A percentile compares a stretch with the other conserved stretches of the same genome.
Conservation (phyloP, 306 rosid genomes). For the Trifolium dubium region DNA sequence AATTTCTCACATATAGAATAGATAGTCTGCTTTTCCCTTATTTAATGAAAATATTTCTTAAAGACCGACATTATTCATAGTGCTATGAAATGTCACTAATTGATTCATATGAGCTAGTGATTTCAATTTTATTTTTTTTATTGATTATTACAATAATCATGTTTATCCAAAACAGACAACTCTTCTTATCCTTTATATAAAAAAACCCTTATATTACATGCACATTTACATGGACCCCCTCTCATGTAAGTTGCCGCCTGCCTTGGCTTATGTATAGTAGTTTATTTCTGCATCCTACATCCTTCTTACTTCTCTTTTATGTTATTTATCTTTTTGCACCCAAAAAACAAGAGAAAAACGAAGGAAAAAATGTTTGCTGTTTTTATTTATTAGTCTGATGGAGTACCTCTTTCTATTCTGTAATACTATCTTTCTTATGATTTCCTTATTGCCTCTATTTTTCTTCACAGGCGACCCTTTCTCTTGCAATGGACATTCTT, state of each 20-base stretch:
- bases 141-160: constrained; percentile 10
- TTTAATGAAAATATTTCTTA: constrained; percentile 28
- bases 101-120: constrained; percentile 34
- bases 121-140: background rate
- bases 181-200: background rate
- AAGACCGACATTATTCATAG: constrained; percentile 7
- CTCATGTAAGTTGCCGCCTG: constrained; percentile 1
- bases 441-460: constrained; percentile 20
- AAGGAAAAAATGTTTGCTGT: constrained; percentile 2
- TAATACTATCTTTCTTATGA: constrained; percentile 39
- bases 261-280: constrained; percentile 9
- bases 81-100: constrained; percentile 22
- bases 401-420: constrained; percentile 18
- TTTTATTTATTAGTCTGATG: constrained; percentile 18
- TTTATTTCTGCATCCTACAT: constrained; percentile 16
- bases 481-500: constrained; percentile 96
- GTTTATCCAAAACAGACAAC: background rate
- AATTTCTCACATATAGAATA: constrained; percentile 30
- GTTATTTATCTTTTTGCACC: constrained; percentile 24
- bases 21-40: constrained; percentile 20
- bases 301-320: constrained; percentile 15
- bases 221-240: background rate
- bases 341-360: constrained; percentile 8
- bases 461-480: constrained; percentile 76
- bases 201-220: background rate